Base-by-base conservation (phyloP, 495 filamentous ascomycete species). In the Aspergillus coremiiformis region DNA sequence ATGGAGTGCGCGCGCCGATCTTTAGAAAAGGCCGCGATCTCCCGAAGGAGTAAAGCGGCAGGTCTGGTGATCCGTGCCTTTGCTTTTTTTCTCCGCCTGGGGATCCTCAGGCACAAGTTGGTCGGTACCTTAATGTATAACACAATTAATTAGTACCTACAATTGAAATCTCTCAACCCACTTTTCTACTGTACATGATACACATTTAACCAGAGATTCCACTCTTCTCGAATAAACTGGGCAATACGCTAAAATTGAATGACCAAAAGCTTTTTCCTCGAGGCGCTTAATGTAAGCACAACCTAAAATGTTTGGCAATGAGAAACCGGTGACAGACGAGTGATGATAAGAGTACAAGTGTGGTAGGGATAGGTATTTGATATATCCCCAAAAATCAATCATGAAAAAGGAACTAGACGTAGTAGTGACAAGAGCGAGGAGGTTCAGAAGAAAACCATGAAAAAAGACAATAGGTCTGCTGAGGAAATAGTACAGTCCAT, bases 1-100 rank as follows among this genome's bases (percentile, higher is more conserved):
- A 53, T 58, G 56, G 43, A 33, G 62, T 64, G 66, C 68, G 64
- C 68, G 64, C 66, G 58, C 60, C 58, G 51, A 61, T 63, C 48
- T 48, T 47, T 53, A 46, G 54, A 57, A 62, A 67, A 71, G n/a
- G 68, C 71, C 70, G 70, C 70, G 70, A 72, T 72, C 66, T 67
- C 59, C 68, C 17, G 17, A 41, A 41, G 37, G 14, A 41, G 37
- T 2, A 41, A 15, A 41, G 37, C 37, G 37, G 35, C 35, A 39
- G 17, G 19, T 41, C 60, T 50, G 54, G 42, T 69, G 70, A 67
- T 62, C 70, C 70, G 68, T 71, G 70, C 70, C 70, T 65, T 57
- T 44, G 15, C 21, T 27, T 44, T n/a, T n/a, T n/a, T n/a, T 50
- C 51, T 49, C 48, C 49, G 50, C 50, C 37, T 41, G 37, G 37